These are phyloP conservation scores for Ichthyophthirius multifiliis DNA, from an alignment of 169 alveolate genomes.

Conservation along the genomic window DNA sequence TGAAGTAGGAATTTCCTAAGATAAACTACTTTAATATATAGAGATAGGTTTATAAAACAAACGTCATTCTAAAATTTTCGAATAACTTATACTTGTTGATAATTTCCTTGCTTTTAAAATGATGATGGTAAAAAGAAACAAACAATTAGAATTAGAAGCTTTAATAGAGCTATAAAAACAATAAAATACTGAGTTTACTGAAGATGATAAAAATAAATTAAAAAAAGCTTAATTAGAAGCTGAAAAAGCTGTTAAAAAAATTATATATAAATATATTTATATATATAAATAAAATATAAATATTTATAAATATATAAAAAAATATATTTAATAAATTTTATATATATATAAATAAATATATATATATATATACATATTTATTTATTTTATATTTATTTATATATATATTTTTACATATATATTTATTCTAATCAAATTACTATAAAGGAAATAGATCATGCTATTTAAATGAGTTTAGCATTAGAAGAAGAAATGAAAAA, in stretches of 20 bases:
- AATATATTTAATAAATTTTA: neutral
- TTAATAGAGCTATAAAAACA: slow-evolving; percentile 29
- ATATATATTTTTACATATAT: neutral
- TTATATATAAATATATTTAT: neutral
- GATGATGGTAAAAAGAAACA: slow-evolving; percentile 62
- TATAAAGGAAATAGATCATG: slow-evolving; percentile 49
- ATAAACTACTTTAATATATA: slow-evolving; percentile 39
- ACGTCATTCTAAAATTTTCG: slow-evolving; percentile 44
- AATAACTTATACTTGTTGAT: slow-evolving; percentile 51
- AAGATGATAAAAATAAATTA: neutral
- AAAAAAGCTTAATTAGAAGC: neutral
- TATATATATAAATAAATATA: too few relatives aligned
- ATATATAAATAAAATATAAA: slow-evolving; percentile 1
- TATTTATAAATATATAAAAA: neutral
- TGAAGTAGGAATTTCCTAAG: slow-evolving; percentile 46
- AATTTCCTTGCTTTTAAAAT: slow-evolving; percentile 59
- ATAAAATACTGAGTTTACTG: neutral
- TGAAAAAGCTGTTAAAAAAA: neutral
- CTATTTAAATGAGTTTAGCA: slow-evolving; percentile 48
- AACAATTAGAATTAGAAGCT: slow-evolving; percentile 62
- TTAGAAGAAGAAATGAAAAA: slow-evolving; percentile 33
- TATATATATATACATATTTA: neutral
- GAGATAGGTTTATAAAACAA: slow-evolving; percentile 30
- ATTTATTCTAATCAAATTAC: neutral
- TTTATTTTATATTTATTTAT: neutral